Conservation (phyloP, 805 yeast genomes). For the Candida ovalis region DNA sequence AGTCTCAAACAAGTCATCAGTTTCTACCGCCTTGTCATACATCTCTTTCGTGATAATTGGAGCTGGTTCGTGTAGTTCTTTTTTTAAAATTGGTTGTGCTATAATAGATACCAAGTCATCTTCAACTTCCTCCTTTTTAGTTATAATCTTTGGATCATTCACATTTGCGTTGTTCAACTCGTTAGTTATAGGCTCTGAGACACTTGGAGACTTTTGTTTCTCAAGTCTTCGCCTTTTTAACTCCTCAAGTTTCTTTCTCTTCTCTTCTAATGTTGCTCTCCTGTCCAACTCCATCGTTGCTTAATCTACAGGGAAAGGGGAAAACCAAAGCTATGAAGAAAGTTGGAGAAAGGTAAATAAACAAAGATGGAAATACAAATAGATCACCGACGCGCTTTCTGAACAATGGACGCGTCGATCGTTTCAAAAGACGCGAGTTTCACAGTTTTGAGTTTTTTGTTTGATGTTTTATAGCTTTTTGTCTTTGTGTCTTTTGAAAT, state of each 20-base stretch:
- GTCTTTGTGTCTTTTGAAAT: too few relatives aligned
- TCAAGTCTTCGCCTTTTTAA: conserved; percentile 45
- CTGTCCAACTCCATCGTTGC: conserved; percentile 21
- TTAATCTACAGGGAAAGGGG: too few relatives aligned
- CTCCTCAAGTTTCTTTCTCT: conserved; percentile 46
- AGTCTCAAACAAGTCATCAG: conserved; percentile 11
- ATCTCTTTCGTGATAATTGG: neutral
- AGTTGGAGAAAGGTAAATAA: neutral
- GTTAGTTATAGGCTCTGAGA: neutral
- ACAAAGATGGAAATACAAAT: too few relatives aligned
- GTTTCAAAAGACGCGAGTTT: too few relatives aligned
- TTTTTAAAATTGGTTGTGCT: neutral
- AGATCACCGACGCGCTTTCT: too few relatives aligned
- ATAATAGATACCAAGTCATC: neutral
- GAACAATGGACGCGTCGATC: too few relatives aligned
- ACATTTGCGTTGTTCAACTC: neutral
- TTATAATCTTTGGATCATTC: too few relatives aligned
- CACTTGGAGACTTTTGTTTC: conserved; percentile 16
- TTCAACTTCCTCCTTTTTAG: neutral
- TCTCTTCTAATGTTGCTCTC: conserved; percentile 41
- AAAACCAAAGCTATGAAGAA: neutral
- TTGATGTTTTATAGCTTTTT: too few relatives aligned
- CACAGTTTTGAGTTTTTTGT: too few relatives aligned
- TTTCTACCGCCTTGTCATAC: conserved; percentile 21
- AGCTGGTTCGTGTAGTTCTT: neutral